Evolutionary conservation across 768 basidiomycete species (phyloP), one percentile per base, ranked within the genome.

Genomic region (Pleurotus platypus): DNA sequence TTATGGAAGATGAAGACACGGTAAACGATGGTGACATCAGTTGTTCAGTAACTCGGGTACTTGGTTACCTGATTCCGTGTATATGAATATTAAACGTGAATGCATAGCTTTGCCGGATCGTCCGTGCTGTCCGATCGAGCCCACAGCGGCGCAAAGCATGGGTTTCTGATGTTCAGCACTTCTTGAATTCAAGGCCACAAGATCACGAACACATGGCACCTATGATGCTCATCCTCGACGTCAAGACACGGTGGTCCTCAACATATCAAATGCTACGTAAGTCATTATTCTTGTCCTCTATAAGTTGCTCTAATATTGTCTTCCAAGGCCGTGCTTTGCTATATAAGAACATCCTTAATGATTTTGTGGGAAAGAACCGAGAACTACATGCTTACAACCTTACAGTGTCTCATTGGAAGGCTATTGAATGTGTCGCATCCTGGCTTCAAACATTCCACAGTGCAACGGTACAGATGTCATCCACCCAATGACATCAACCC

Each of bases 141-240:
- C 65, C 63, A 1, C 64, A 66, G 30, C 59, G 61, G 11, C 59
- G 60, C 11, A 15, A 18, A 43, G 42, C 42, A 15, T 43, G 42
- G 42, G 6, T 43, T 15, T 5, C 13, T 43, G 42, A 43, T 43
- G 42, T 43, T 12, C 5, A 5, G 5, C 42, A 43, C 11, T 43
- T 11, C 5, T 11, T 43, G 15, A 15, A 18, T 5, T 43, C 42
- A 15, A 12, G 5, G 5, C 13, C 42, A 5, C 42, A 5, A 7
- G 18, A 15, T 43, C 13, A 15, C 5, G 18, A 15, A 15, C 42
- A 15, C 5, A 12, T 8, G 42, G 18, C 42, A 15, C 47, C 61
- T 2, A 46, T 67, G n/a, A 68, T 70, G 66, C 65, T 68, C 6
- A 69, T 70, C 42, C 58, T 71, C 6, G 69, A 71, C 55, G 65